Conservation (phyloP, 2,329 filamentous ascomycete species). For the Calonectria multiphialidica region DNA sequence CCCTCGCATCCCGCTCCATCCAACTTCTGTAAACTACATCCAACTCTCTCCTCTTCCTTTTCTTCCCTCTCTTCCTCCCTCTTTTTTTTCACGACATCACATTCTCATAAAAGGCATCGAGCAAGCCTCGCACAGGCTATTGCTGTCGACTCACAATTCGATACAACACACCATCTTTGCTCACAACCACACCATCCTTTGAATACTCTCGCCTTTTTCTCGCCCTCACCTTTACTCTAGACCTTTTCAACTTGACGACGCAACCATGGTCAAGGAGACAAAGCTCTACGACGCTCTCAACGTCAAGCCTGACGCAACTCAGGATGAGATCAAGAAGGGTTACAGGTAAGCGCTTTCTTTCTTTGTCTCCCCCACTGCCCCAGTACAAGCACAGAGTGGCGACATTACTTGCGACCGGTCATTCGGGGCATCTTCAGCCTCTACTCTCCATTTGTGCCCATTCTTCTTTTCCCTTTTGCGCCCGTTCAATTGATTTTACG, state of each 20-base stretch:
- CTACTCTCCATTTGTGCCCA: neutral
- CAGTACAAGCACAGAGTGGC: neutral
- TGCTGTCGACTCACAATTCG: slow-evolving; percentile 3
- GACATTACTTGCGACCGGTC: slow-evolving; percentile 1
- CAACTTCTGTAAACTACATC: slow-evolving; percentile 40
- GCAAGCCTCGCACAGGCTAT: slow-evolving; percentile 13
- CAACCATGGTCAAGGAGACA: slow-evolving; percentile 90
- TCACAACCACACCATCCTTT: neutral
- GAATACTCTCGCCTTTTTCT: slow-evolving; percentile 2
- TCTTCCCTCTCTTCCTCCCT: slow-evolving; percentile 21
- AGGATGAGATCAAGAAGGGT: slow-evolving; percentile 98
- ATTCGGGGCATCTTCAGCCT: neutral
- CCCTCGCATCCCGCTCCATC: slow-evolving; percentile 28
- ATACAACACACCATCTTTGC: neutral
- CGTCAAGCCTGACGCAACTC: slow-evolving; percentile 82
- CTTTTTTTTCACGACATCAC: slow-evolving; percentile 13
- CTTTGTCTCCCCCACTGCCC: neutral
- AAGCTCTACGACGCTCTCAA: slow-evolving; percentile 92
- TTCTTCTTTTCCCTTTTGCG: neutral
- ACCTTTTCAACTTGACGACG: slow-evolving; percentile 26
- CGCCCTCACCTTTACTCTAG: neutral
- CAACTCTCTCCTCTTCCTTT: slow-evolving; percentile 27
- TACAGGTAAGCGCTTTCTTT: slow-evolving; percentile 74
- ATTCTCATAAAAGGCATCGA: slow-evolving; percentile 7
- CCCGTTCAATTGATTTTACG: neutral